These are phyloP conservation scores for Coleophoma crateriformis DNA, from an alignment of 2,329 filamentous ascomycete genomes.

Conservation along the genomic window DNA sequence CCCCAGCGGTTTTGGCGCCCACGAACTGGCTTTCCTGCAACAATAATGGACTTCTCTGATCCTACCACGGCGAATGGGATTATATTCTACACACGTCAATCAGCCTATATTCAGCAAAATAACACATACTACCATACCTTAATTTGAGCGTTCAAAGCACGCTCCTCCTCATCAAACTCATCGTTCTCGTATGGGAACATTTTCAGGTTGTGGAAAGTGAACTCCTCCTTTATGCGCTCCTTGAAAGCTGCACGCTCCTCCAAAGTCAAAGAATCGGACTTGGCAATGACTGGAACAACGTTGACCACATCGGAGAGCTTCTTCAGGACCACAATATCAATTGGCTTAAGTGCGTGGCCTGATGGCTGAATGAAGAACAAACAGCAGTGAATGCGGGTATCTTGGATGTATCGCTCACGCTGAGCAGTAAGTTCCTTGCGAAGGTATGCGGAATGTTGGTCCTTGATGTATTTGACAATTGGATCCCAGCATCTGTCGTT, in stretches of 20 bases:
- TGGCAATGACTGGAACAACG: slow-evolving; percentile 97
- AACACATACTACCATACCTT: slow-evolving; percentile 59
- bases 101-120: slow-evolving; percentile 21
- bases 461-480: slow-evolving; percentile 99
- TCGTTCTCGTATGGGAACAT: slow-evolving; percentile 99
- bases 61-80: slow-evolving; percentile 97
- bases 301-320: slow-evolving; percentile 99
- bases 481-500: slow-evolving; percentile 99
- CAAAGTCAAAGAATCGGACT: slow-evolving; percentile 91
- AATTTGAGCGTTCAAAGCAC: slow-evolving; percentile 87
- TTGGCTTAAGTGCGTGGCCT: slow-evolving; percentile 96
- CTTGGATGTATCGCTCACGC: slow-evolving; percentile 98
- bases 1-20: slow-evolving; percentile 99
- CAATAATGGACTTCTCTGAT: slow-evolving; percentile 95
- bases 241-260: slow-evolving; percentile 97
- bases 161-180: slow-evolving; percentile 96
- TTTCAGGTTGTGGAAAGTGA: slow-evolving; percentile 98
- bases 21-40: slow-evolving; percentile 94
- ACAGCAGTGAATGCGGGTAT: slow-evolving; percentile 98
- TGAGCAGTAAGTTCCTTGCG: slow-evolving; percentile 99
- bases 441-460: slow-evolving; percentile 98
- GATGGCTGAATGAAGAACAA: slow-evolving; percentile 99
- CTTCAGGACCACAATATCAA: slow-evolving; percentile 99
- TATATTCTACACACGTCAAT: slow-evolving; percentile 57
- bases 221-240: slow-evolving; percentile 99